Base-by-base conservation (phyloP, 192 early-diverging fungal species). In the Jimgerdemannia flammicorona region DNA sequence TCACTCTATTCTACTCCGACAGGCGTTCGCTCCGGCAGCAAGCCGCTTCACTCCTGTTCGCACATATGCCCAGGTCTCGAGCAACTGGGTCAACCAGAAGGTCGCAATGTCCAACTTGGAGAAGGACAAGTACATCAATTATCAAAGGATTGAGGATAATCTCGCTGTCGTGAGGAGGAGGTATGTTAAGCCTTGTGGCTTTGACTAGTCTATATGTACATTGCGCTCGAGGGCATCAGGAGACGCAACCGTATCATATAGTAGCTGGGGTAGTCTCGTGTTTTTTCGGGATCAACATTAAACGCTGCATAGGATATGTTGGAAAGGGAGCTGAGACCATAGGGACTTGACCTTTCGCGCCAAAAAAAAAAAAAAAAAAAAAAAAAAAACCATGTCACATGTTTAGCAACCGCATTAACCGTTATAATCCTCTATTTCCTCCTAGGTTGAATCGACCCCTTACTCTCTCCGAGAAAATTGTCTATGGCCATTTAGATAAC, bases 401-500 rank as follows among this genome's bases (percentile, higher is more conserved):
- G 2, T 63, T 10, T 67, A 4, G 29, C 29, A 43, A 71, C 18
- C 39, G 10, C 73, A 75, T 70, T 67, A 66, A 70, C 65, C 43
- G 66, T 40, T 43, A 66, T 4, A 44, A 44, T n/a, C 71, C 67
- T 54, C 71, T 64, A 64, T 71, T 67, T 44, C 66, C 44, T 66
- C 59, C 74, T 71, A 96, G 97, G 78, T 89, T 99, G 72, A 85
- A 88, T 74, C 91, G 92, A 80, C 96, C 97, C 63, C 87, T 98
- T 83, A 97, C 96, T 64, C 87, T 97, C 49, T 94, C 96, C 17
- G 97, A 99, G 85, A 99, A 98, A 94, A 91, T 99, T 73, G 92
- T 99, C 66, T 99, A 99, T 82, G 95, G 96, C 75, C 97, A 99
- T 87, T 91, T 98, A 84, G 96, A 97, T 88, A 91, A 99, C 83